Evolutionary conservation across 352 stramenopile species (phyloP).

Genomic region (Saprolegnia diclina): DNA sequence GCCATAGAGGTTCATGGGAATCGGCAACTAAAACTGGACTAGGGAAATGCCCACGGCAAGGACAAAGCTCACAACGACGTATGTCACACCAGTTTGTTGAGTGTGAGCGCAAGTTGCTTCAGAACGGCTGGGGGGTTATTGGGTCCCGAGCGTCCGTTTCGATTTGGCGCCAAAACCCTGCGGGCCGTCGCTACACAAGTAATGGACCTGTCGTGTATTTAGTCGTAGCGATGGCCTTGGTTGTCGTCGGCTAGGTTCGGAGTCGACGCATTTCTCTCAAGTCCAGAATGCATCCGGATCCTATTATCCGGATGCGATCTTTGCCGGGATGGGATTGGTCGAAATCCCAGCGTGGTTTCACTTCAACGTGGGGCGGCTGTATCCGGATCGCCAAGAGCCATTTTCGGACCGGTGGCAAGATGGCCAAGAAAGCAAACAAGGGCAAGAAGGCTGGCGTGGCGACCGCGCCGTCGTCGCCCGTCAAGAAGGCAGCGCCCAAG

Average conservation of each 20-base stretch:
- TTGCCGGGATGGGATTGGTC: neutral
- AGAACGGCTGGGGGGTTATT: too few relatives aligned
- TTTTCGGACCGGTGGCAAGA: constrained; percentile 21
- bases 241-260: too few relatives aligned
- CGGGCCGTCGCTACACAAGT: too few relatives aligned
- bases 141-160: too few relatives aligned
- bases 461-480: constrained; percentile 26
- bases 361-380: constrained; percentile 3
- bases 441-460: constrained; percentile 26
- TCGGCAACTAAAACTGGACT: neutral
- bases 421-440: constrained; percentile 66
- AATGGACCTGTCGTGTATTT: too few relatives aligned
- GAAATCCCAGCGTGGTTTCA: neutral
- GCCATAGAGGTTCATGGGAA: neutral
- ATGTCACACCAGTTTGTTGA: too few relatives aligned
- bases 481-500: constrained; percentile 16
- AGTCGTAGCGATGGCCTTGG: too few relatives aligned
- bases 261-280: too few relatives aligned
- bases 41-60: neutral
- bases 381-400: constrained; percentile 11
- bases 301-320: neutral
- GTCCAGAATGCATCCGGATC: too few relatives aligned
- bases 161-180: too few relatives aligned
- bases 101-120: too few relatives aligned
- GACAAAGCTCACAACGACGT: neutral